phyloP scores from a whole-genome alignment of 116 monocot genomes.

The Papilionanthe hybrid region DNA sequence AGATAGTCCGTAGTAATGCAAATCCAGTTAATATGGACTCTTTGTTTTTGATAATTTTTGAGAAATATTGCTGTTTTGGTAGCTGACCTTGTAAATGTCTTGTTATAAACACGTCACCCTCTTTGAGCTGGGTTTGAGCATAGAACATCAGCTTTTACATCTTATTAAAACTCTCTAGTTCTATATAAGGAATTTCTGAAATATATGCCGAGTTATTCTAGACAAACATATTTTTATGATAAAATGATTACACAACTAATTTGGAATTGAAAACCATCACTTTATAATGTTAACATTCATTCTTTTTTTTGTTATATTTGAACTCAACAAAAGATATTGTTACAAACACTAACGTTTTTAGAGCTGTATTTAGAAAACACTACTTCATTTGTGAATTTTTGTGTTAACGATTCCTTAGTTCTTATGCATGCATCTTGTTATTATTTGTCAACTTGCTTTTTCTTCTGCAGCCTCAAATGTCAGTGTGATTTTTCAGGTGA shows the following conservation, averaged over 20 bases:
- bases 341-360: neutral
- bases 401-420: neutral
- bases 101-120: neutral
- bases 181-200: neutral
- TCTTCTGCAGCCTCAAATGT: neutral
- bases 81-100: too few species aligned
- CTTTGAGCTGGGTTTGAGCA: neutral
- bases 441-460: conserved; percentile 2
- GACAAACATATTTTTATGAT: neutral
- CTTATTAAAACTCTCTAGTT: neutral
- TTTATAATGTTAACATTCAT: neutral
- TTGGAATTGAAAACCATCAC: neutral
- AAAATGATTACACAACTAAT: neutral
- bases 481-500: conserved; percentile 30
- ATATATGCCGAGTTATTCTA: neutral
- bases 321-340: neutral
- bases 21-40: too few species aligned
- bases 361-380: neutral
- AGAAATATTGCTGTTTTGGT: too few species aligned
- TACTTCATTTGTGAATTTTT: neutral
- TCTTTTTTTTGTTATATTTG: neutral
- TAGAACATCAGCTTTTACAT: too few species aligned
- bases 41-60: too few species aligned
- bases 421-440: neutral
- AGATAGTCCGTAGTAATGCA: too few species aligned